These are phyloP conservation scores for Vitellaria paradoxa DNA, from an alignment of 179 eudicot species.

Conservation along the genomic window DNA sequence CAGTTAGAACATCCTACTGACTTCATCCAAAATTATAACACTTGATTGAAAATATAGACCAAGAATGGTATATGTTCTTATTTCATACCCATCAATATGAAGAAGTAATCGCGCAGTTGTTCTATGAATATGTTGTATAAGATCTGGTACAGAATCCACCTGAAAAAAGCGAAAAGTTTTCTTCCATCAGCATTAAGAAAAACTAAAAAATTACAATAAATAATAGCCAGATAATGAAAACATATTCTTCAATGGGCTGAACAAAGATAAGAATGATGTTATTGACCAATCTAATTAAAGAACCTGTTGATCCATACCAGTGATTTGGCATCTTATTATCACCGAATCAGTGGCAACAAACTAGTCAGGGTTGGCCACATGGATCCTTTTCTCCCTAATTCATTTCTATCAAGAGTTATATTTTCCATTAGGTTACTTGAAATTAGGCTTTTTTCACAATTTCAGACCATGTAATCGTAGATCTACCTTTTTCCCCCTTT, in stretches of 20 bases:
- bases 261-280: background rate
- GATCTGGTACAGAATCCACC: constrained; percentile 95
- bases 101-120: constrained; percentile 85
- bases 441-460: too few species aligned
- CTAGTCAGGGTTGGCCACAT: too few species aligned
- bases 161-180: constrained; percentile 26
- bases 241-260: background rate
- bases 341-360: background rate
- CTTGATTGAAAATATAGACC: background rate
- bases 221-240: constrained; percentile 8
- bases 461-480: too few species aligned
- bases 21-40: background rate
- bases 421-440: too few species aligned
- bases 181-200: constrained; percentile 11
- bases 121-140: constrained; percentile 78
- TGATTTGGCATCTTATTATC: background rate
- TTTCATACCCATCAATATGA: constrained; percentile 81
- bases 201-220: background rate
- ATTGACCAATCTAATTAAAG: background rate
- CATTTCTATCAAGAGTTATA: too few species aligned
- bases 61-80: background rate
- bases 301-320: background rate
- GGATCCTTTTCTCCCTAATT: too few species aligned
- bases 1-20: background rate
- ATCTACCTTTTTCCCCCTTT: too few species aligned